These are phyloP conservation scores for Chaetomiaceae sp. DNA, from an alignment of 2,329 filamentous ascomycete species.

Conservation along the genomic window DNA sequence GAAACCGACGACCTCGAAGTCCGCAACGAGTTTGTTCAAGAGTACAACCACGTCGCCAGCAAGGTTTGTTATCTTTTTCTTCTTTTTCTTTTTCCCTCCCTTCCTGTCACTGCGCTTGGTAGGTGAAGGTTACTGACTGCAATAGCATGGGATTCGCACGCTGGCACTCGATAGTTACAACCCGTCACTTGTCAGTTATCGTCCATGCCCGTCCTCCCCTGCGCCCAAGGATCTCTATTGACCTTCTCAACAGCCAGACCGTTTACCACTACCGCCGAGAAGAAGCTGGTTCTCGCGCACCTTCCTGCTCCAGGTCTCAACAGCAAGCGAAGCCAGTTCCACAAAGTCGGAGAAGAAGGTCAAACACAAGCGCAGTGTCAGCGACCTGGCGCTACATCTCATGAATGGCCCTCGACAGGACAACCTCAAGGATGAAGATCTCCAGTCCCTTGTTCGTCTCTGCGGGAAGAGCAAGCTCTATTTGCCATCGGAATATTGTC, in stretches of 20 bases:
- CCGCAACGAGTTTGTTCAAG: conserved; percentile 44
- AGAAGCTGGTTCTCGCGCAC: conserved; percentile 31
- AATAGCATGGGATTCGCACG: conserved; percentile 49
- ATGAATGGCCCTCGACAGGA: conserved; percentile 42
- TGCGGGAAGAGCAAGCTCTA: conserved; percentile 60
- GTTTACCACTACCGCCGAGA: conserved; percentile 15
- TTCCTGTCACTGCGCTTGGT: too few species aligned
- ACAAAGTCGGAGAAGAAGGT: conserved; percentile 28
- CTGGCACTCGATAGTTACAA: conserved; percentile 36
- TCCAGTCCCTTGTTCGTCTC: conserved; percentile 56
- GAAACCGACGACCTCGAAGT: conserved; percentile 48
- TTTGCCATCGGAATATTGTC: conserved; percentile 54
- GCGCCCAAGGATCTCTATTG: not conserved
- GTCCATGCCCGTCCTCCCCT: not conserved
- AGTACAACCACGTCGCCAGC: conserved; percentile 57
- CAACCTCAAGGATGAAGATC: conserved; percentile 43
- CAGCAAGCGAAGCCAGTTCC: conserved; percentile 26
- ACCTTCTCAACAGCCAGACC: conserved; percentile 14
- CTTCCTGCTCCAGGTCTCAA: conserved; percentile 30
- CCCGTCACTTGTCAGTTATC: conserved; percentile 31
- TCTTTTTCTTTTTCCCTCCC: not conserved
- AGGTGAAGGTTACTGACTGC: not conserved
- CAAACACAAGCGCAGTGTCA: conserved; percentile 49
- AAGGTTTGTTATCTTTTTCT: conserved; percentile 39
- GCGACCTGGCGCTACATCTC: conserved; percentile 48